Base-by-base conservation (phyloP, 108 stramenopile genomes). In the Asterionellopsis glacialis region DNA sequence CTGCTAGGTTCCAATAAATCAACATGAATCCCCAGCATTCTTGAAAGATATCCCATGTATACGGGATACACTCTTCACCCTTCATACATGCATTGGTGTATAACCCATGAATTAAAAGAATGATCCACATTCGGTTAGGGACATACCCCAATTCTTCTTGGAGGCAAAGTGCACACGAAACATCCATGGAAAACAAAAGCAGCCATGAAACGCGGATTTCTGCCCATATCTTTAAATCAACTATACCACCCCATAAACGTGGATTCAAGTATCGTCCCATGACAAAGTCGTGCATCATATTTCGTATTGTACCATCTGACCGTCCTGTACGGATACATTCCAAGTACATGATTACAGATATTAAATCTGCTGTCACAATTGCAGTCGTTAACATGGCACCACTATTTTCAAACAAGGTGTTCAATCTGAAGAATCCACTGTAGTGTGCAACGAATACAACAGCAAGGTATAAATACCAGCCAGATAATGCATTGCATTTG, bases 11-110 rank as follows among this genome's bases (percentile, higher is more conserved):
- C 82, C 82, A 83, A 53, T 74, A 83, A 49, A 80, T 83, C 12
- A 83, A 62, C 82, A 83, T 83, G 65, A 59, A 83, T 1, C 82
- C 82, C 74, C 72, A 83, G 18, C 79, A 73, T 48, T 79, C 82
- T 52, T 83, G 79, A 41, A 83, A 83, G 11, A 83, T 83, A 42
- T 83, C 82, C 82, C 82, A 83, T 22, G 82, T 83, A 26, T 67
- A 73, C 16, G 82, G 82, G 50, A 83, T 79, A 41, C 75, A 80
- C 45, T 83, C 77, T 40, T 83, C 82, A 50, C 82, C 82, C 73
- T 83, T 83, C 68, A 72, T 76, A 24, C 78, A 80, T 25, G 82
- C 82, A 47, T 83, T 83, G 15, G 69, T 71, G 45, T 83, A 83
- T 2, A 83, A 51, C 26, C 52, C 62, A 43, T 83, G 82, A 0